Percentiles rank a stretch among this genome's conserved stretches.
Conservation (phyloP, 1,139 yeast species). For the Saccharomycopsis phalli region DNA sequence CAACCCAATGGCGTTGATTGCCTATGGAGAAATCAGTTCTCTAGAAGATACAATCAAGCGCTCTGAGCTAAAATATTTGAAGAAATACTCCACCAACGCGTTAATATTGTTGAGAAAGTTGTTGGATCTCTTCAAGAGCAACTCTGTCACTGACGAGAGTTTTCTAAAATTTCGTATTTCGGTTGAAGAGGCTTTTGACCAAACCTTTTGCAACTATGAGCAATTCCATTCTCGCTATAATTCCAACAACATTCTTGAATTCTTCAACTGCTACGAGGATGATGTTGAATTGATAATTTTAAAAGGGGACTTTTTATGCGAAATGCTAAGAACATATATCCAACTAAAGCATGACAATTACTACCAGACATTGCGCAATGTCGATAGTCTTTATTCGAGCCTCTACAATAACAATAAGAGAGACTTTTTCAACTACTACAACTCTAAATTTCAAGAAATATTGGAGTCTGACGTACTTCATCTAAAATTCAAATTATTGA, state of each 20-base stretch:
- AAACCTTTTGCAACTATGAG: conserved; percentile 4
- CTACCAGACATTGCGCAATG: not conserved
- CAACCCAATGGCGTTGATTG: conserved; percentile 9
- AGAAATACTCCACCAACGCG: conserved; percentile 13
- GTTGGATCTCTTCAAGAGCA: conserved; percentile 7
- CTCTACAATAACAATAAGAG: conserved; percentile 12
- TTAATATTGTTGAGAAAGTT: conserved; percentile 6
- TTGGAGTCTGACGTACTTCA: conserved; percentile 2
- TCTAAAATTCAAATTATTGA: not conserved
- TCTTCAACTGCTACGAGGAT: conserved; percentile 15
- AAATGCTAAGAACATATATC: conserved; percentile 6
- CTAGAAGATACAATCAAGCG: not conserved
- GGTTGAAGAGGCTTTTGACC: conserved; percentile 15
- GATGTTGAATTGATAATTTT: conserved; percentile 1
- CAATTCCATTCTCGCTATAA: conserved; percentile 1
- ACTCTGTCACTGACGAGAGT: not conserved
- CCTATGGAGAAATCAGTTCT: conserved; percentile 8
- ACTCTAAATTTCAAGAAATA: conserved; percentile 8
- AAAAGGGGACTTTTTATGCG: conserved; percentile 15
- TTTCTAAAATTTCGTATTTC: not conserved
- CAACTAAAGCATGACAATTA: conserved; percentile 14
- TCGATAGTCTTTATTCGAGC: conserved; percentile 1
- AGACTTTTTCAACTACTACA: conserved; percentile 12
- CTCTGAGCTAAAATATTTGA: not conserved
- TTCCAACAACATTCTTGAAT: conserved; percentile 8